phyloP scores from a whole-genome alignment of 2,329 filamentous ascomycete genomes.

The Talaromyces funiculosus region DNA sequence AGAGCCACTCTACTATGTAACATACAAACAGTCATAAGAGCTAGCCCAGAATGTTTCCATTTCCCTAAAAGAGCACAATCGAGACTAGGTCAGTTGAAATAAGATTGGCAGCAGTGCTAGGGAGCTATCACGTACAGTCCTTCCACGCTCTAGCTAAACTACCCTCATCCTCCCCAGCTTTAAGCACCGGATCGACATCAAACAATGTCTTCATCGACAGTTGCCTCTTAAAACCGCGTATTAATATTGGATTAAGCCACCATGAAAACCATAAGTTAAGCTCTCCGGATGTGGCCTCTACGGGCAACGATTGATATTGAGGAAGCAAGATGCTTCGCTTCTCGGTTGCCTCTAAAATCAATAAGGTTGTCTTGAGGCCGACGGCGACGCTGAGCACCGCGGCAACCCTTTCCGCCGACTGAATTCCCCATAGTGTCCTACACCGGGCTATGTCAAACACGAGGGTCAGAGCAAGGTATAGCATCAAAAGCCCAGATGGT shows the following conservation, averaged over 20 bases:
- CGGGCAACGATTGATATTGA: background rate
- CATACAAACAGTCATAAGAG: background rate
- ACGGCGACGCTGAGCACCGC: constrained; percentile 31
- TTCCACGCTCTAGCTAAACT: background rate
- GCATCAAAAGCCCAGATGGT: constrained; percentile 21
- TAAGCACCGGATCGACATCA: background rate
- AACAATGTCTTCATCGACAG: background rate
- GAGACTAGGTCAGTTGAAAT: background rate
- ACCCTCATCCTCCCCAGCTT: background rate
- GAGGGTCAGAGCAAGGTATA: constrained; percentile 38
- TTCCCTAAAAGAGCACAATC: constrained; percentile 5
- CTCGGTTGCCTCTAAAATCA: constrained; percentile 18
- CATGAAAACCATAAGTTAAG: background rate
- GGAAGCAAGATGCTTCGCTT: background rate
- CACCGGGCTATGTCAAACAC: constrained; percentile 36
- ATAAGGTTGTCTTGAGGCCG: constrained; percentile 33
- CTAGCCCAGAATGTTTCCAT: constrained; percentile 33
- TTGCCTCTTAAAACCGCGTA: background rate
- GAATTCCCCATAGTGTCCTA: constrained; percentile 25
- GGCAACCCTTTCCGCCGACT: constrained; percentile 21
- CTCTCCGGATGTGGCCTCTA: background rate
- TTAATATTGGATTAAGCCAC: background rate
- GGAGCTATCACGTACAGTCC: background rate
- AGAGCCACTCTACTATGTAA: constrained; percentile 16
- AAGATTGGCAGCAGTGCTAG: background rate